phyloP scores from a whole-genome alignment of 805 yeast species.

The Saccharomycopsis sp. region DNA sequence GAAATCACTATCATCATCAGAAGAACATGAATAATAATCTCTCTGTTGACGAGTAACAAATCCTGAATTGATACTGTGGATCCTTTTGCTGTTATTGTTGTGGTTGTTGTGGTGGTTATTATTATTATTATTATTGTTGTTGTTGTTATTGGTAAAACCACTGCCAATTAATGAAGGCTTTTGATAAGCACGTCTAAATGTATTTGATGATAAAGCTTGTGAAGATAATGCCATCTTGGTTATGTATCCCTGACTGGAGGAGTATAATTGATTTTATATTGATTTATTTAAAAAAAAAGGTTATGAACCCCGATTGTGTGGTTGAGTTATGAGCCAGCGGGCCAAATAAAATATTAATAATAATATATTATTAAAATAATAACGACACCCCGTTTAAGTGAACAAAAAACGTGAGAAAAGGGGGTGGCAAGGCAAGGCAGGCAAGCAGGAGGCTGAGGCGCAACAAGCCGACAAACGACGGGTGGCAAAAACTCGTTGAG shows the following conservation, averaged over 20 bases:
- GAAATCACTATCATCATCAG: constrained; percentile 15
- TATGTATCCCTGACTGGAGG: constrained; percentile 3
- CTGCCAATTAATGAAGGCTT: background rate
- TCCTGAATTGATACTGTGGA: background rate
- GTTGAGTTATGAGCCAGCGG: background rate
- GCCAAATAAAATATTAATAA: background rate
- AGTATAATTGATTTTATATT: background rate
- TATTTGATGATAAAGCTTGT: constrained; percentile 15
- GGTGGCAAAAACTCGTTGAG: constrained; percentile 5
- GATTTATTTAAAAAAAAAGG: too few relatives aligned
- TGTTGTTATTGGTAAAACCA: background rate
- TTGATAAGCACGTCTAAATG: constrained; percentile 12
- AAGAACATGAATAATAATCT: constrained; percentile 15
- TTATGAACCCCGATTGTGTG: background rate
- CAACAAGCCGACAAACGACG: background rate
- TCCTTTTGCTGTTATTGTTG: background rate
- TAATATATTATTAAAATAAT: too few relatives aligned
- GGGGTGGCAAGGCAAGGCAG: background rate
- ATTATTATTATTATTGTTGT: background rate
- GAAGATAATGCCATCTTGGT: constrained; percentile 18
- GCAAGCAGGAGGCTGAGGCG: background rate
- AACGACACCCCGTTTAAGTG: too few relatives aligned
- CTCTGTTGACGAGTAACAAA: constrained; percentile 4
- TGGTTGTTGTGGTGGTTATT: background rate
- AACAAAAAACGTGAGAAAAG: too few relatives aligned